A percentile compares a stretch with the other conserved stretches of the same genome.
phyloP scores from a whole-genome alignment of 192 early-diverging fungal genomes.

The Backusella tuberculispora region DNA sequence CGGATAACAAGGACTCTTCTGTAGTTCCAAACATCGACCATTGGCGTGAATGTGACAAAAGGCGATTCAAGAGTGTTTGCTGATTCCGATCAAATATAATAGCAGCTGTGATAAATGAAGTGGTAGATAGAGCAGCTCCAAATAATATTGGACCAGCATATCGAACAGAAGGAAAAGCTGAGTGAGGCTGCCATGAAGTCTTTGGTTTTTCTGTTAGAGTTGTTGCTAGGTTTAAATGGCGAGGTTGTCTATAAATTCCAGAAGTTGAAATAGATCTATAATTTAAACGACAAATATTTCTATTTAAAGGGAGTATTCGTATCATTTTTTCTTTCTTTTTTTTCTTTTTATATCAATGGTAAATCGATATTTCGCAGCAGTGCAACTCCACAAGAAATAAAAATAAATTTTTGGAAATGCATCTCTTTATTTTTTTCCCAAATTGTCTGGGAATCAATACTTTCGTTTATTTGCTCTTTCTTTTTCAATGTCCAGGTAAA shows the following conservation, averaged over 20 bases:
- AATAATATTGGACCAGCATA: constrained; percentile 9
- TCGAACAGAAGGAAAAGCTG: constrained; percentile 12
- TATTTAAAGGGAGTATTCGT: not conserved
- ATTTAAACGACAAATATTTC: not conserved
- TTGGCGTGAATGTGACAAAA: not conserved
- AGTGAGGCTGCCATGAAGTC: not conserved
- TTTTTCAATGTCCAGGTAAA: constrained; percentile 23
- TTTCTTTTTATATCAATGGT: too few species aligned
- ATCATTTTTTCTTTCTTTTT: not conserved
- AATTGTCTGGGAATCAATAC: not conserved
- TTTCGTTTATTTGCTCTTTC: constrained; percentile 3
- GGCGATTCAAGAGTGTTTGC: constrained; percentile 13
- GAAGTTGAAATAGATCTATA: not conserved
- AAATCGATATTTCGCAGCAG: not conserved
- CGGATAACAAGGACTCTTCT: not conserved
- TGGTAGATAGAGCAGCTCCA: not conserved
- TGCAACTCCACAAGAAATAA: not conserved
- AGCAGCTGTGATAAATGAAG: constrained; percentile 15
- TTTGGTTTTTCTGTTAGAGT: not conserved
- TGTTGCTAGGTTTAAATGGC: not conserved
- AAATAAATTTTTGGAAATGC: not conserved
- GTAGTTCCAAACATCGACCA: constrained; percentile 3
- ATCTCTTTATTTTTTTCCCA: not conserved
- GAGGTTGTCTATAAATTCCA: constrained; percentile 2
- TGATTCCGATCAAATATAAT: constrained; percentile 18